Conservation (phyloP, 2,329 filamentous ascomycete genomes). For the Xylariaceae sp. region DNA sequence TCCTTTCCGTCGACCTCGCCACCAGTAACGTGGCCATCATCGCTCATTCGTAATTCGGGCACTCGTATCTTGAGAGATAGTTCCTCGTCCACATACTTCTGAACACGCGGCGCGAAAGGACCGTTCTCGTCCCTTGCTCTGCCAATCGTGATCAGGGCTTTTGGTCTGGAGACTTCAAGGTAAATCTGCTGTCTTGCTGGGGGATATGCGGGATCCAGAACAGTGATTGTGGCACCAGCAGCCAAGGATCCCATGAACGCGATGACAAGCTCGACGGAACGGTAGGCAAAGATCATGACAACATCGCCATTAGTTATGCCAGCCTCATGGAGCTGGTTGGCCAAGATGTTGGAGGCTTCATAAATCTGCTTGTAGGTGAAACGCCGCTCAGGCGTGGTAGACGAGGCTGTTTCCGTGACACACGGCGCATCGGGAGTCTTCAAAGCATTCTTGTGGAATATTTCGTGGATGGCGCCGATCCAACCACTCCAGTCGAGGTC, state of each 20-base stretch:
- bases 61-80: conserved; percentile 70
- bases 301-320: conserved; percentile 79
- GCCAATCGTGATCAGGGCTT: conserved; percentile 68
- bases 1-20: conserved; percentile 64
- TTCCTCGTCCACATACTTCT: conserved; percentile 67
- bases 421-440: conserved; percentile 59
- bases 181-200: conserved; percentile 78
- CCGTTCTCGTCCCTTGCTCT: conserved; percentile 67
- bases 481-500: conserved; percentile 67
- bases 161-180: conserved; percentile 73
- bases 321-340: conserved; percentile 70
- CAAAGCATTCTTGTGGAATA: conserved; percentile 63
- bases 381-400: conserved; percentile 50
- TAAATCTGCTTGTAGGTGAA: conserved; percentile 88
- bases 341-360: conserved; percentile 75
- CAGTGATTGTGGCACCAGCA: conserved; percentile 59
- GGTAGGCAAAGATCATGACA: conserved; percentile 87
- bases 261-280: conserved; percentile 62
- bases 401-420: conserved; percentile 44
- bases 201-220: conserved; percentile 80
- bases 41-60: conserved; percentile 66
- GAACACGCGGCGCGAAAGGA: conserved; percentile 47
- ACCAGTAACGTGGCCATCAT: conserved; percentile 69
- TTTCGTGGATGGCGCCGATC: conserved; percentile 64
- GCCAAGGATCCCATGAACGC: conserved; percentile 72